Conservation (phyloP, 371 early-diverging fungal genomes). For the Scutellospora calospora region DNA sequence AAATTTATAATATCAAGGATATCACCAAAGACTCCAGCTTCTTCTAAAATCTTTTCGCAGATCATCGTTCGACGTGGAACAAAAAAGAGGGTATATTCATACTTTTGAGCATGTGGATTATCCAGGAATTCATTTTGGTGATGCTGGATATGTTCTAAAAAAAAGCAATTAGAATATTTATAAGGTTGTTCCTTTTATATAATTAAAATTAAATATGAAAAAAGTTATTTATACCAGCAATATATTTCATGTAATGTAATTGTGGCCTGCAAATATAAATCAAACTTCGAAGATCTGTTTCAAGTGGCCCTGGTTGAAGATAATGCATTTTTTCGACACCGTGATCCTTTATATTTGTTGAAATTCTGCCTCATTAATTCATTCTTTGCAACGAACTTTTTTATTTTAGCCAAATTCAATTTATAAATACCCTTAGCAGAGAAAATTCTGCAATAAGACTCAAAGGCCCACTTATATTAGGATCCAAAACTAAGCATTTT, state of each 20-base stretch:
- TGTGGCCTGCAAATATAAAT: slow-evolving; percentile 88
- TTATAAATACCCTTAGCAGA: slow-evolving; percentile 73
- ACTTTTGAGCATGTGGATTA: neutral
- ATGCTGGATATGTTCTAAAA: slow-evolving; percentile 56
- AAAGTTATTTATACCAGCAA: slow-evolving; percentile 72
- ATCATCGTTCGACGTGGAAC: slow-evolving; percentile 89
- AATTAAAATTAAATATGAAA: neutral
- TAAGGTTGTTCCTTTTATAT: too few species aligned
- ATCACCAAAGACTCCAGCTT: slow-evolving; percentile 90
- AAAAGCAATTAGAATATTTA: neutral
- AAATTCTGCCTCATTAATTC: neutral
- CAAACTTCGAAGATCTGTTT: slow-evolving; percentile 75
- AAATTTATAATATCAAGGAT: slow-evolving; percentile 44
- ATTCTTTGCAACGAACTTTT: neutral
- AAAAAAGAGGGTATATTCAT: slow-evolving; percentile 76
- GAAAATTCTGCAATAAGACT: slow-evolving; percentile 87
- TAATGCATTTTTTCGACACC: slow-evolving; percentile 94
- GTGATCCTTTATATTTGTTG: slow-evolving; percentile 74
- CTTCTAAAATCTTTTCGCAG: slow-evolving; percentile 90
- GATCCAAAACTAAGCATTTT: slow-evolving; percentile 90
- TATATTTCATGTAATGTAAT: slow-evolving; percentile 77
- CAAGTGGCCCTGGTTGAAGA: slow-evolving; percentile 68
- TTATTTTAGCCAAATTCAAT: neutral
- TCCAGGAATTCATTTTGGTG: slow-evolving; percentile 46
- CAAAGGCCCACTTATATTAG: slow-evolving; percentile 83